Base-by-base conservation (phyloP, 1,284 basidiomycete genomes). In the Mycena sp. region DNA sequence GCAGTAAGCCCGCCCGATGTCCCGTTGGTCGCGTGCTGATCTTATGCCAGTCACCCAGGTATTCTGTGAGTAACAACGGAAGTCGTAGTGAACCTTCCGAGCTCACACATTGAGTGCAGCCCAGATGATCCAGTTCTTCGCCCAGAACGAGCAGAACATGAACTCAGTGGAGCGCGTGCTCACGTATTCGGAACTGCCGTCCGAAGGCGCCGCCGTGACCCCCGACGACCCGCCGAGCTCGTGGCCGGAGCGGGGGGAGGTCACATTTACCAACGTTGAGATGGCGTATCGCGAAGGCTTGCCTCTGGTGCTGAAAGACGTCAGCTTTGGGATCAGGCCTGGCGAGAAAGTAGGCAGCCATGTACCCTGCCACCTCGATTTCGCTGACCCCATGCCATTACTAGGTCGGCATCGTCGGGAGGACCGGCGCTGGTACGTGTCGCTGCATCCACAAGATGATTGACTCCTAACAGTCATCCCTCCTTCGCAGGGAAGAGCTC, bases 241-340 rank as follows among this genome's bases (percentile, higher is more conserved):
- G 6, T 95, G 93, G 93, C 93, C 93, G 0, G 73, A 79, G 2
- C 73, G 80, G 6, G 92, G 92, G 10, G 76, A 77, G 3, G 84
- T 95, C 65, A 69, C 76, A 19, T 88, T 94, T 74, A 79, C 80
- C 30, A 76, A 89, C 60, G 86, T 93, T 14, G 77, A 83, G 35
- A 77, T 93, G 56, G 79, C 86, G 3, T 95, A 95, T 72, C 85
- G 91, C 0, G 78, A 83, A 26, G 89, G 88, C 11, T 79, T 94
- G 2, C 92, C 92, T 0, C 79, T 88, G 19, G 92, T 94, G 1
- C 77, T 95, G 46, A 87, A 89, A 69, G 83, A 82, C 35, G 81
- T 94, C 23, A 85, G 76, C 56, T 90, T 94, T 71, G 69, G 80
- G 12, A 78, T 93, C 59, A 81, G 81, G 56, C 80, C 89, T 7